A percentile compares a stretch with the other conserved stretches of the same genome.
These are phyloP conservation scores for Letharia columbiana DNA, from an alignment of 495 filamentous ascomycete species.

Conservation along the genomic window DNA sequence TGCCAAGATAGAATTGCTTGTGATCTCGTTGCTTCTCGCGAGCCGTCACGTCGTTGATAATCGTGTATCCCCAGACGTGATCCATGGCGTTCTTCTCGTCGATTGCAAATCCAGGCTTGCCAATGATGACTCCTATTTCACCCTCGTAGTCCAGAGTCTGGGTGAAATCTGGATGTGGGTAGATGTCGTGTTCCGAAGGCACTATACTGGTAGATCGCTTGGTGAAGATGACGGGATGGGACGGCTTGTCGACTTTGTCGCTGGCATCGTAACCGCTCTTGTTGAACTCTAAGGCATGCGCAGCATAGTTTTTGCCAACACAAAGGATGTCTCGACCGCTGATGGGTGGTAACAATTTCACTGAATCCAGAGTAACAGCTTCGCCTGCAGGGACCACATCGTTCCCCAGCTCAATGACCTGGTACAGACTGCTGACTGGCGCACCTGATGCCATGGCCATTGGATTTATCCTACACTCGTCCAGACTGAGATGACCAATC, in stretches of 20 bases:
- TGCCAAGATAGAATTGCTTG: neutral
- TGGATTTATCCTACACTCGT: no score
- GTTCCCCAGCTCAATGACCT: no score
- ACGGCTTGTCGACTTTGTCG: neutral
- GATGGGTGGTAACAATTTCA: neutral
- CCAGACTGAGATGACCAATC: no score
- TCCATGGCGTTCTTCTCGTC: neutral
- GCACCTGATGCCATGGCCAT: no score
- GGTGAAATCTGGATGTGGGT: neutral
- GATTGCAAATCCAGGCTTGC: neutral
- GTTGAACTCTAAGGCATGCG: neutral
- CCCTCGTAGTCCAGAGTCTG: neutral
- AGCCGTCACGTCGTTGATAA: neutral
- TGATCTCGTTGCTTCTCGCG: neutral
- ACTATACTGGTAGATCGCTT: neutral
- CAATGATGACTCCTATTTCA: neutral
- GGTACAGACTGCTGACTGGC: no score
- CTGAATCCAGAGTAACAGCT: no score
- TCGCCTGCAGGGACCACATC: no score
- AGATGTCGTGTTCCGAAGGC: neutral
- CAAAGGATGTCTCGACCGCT: neutral
- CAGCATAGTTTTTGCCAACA: neutral
- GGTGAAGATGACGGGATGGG: neutral
- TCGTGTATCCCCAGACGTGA: neutral
- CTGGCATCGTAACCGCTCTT: neutral